Conservation (phyloP, 2,329 filamentous ascomycete genomes). For the Thielaviopsis punctulata region DNA sequence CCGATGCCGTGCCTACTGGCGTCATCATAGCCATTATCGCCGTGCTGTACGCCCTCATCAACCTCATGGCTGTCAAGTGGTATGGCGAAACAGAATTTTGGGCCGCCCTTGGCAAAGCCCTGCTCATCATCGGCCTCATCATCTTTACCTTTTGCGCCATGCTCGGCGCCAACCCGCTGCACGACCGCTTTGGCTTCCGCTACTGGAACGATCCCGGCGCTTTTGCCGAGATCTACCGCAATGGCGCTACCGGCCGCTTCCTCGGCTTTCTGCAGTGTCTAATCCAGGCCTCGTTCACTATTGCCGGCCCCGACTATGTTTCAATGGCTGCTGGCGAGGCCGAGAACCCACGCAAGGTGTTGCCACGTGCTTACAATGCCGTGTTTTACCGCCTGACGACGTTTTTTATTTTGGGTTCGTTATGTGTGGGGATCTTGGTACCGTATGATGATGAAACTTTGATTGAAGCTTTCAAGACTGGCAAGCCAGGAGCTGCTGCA, state of each 20-base stretch:
- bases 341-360: conserved; percentile 48
- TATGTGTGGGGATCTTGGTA: conserved; percentile 55
- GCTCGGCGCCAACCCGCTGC: conserved; percentile 62
- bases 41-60: conserved; percentile 36
- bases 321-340: conserved; percentile 54
- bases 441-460: conserved; percentile 50
- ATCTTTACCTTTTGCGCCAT: conserved; percentile 68
- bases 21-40: conserved; percentile 41
- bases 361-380: conserved; percentile 60
- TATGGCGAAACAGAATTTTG: conserved; percentile 67
- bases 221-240: conserved; percentile 48
- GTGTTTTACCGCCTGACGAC: conserved; percentile 62
- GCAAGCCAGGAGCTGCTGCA: conserved; percentile 48
- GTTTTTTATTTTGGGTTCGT: conserved; percentile 60
- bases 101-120: conserved; percentile 53
- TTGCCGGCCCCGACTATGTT: conserved; percentile 52
- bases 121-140: conserved; percentile 55
- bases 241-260: conserved; percentile 51
- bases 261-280: conserved; percentile 51
- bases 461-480: conserved; percentile 38
- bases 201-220: conserved; percentile 52
- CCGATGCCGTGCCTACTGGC: conserved; percentile 38
- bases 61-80: conserved; percentile 55
- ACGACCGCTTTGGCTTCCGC: conserved; percentile 54
- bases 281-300: conserved; percentile 52